Base-by-base conservation (phyloP, 108 stramenopile genomes). In the Conticribra guillardii region DNA sequence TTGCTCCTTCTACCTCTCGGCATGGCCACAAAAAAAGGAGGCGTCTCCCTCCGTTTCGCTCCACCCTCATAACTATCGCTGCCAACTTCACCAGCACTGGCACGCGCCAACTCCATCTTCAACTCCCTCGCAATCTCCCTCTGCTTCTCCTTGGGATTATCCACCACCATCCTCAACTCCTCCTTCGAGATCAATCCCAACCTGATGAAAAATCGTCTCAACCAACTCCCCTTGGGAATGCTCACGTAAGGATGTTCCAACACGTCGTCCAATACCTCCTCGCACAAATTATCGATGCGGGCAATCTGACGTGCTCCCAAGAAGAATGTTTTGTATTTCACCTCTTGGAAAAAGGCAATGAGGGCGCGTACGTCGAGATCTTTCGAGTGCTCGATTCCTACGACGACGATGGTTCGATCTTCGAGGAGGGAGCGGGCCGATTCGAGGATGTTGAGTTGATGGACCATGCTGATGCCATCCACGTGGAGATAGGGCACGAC, bases 11-110 rank as follows among this genome's bases (percentile, higher is more conserved):
- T 67, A 37, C 84, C 84, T 67, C 79, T 34, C 27, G 84, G 84
- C 81, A 85, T 82, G 53, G 84, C 84, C 31, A 82, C 81, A 71
- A 85, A 85, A 78, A 81, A 85, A 1, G 84, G 84, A 22, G 84
- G 84, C 3, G 78, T 76, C 30, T 74, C 74, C 37, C 66, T 69
- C 31, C 41, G 48, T 32, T 76, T 83, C 14, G 60, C 65, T 21
- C 54, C 54, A 11, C 5, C 5, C 37, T 5, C 37, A 5, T 11
- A 5, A 41, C 37, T 11, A 9, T 11, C 37, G 5, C 37, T 11
- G 8, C 11, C 8, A 11, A 41, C 11, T 9, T 41, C 37, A 5
- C 37, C 37, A 11, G 5, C 11, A 41, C 11, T 11, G 37, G 5
- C 11, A 41, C 37, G 5, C 37, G 37, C 37, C 37, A 41, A 41